These are phyloP conservation scores for Monosporascus sp. DNA, from an alignment of 2,329 filamentous ascomycete species.

Conservation along the genomic window DNA sequence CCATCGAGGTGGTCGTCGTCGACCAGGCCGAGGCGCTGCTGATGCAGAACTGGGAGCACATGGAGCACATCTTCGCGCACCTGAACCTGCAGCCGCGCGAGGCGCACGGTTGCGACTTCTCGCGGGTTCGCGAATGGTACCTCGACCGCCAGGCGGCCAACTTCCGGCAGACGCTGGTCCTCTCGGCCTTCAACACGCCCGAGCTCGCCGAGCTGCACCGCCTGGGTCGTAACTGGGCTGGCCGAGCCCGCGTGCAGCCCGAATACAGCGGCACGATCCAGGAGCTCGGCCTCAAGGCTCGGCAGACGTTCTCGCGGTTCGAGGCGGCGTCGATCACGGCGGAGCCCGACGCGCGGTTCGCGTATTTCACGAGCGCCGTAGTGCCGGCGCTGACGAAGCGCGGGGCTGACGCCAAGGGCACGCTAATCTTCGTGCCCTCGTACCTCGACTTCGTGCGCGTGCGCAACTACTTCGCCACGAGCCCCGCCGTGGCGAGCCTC, in stretches of 20 bases:
- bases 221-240: conserved; percentile 72
- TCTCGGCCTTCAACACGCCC: conserved; percentile 80
- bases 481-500: conserved; percentile 46
- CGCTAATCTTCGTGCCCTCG: conserved; percentile 82
- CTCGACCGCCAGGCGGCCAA: conserved; percentile 77
- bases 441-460: conserved; percentile 95
- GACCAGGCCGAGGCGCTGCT: conserved; percentile 90
- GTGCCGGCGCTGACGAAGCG: conserved; percentile 69
- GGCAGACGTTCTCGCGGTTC: conserved; percentile 88
- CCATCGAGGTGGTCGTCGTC: conserved; percentile 82
- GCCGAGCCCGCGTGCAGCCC: conserved; percentile 68
- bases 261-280: conserved; percentile 69
- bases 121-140: conserved; percentile 84
- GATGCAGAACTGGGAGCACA: conserved; percentile 98
- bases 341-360: conserved; percentile 85
- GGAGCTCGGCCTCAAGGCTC: conserved; percentile 59
- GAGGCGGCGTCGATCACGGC: conserved; percentile 61
- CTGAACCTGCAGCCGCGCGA: conserved; percentile 87
- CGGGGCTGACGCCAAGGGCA: conserved; percentile 49
- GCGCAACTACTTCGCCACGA: conserved; percentile 83
- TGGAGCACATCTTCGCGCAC: conserved; percentile 86
- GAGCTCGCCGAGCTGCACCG: conserved; percentile 79
- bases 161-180: conserved; percentile 78
- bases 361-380: conserved; percentile 80
- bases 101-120: conserved; percentile 89